Evolutionary conservation across 2,329 filamentous ascomycete genomes (phyloP), one percentile per base, ranked within the genome.

Genomic region (Mariannaea sp.): DNA sequence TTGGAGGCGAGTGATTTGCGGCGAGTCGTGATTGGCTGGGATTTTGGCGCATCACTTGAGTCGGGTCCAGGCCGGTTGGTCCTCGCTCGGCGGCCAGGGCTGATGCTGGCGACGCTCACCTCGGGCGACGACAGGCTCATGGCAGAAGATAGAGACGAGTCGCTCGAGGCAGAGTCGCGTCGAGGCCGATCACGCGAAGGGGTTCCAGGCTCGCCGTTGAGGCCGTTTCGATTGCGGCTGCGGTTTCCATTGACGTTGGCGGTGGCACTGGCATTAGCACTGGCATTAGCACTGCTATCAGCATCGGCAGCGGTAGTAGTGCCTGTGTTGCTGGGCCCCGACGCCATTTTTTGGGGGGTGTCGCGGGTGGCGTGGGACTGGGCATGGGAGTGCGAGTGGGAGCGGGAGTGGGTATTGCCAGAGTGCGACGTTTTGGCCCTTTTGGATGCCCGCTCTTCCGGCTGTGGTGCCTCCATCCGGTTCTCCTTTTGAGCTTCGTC

Each of bases 91-190:
- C 60, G 60, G 24, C 62, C 60, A 35, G 68, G 68, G 57, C 67
- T 70, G 50, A 50, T 51, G 57, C 58, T 57, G 32, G 59, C 57
- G 27, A 64, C 58, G 59, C 69, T 71, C 47, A 59, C 67, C 48
- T 73, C 71, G 22, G 73, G 73, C 44, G 74, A 75, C 39, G 73
- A 72, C 45, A 75, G 62, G 60, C 69, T 75, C 68, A 70, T 66
- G 36, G 65, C 67, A 14, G 73, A 72, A 14, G 73, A 75, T 20
- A 76, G 69, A n/a, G 74, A 76, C 16, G 74, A 76, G 60, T 75
- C 72, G 66, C 74, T 76, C 7, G 71, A 72, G 24, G 62, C 71
- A 27, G 74, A 76, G 50, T 69, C 69, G 29, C 71, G 66, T 35
- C 74, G 66, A 22, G 58, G 58, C 49, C 69, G 66, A 66, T 64